Percentiles rank a stretch among this genome's conserved stretches.
Conservation (phyloP, 768 basidiomycete species). For the Mycena olivaceomarginata region DNA sequence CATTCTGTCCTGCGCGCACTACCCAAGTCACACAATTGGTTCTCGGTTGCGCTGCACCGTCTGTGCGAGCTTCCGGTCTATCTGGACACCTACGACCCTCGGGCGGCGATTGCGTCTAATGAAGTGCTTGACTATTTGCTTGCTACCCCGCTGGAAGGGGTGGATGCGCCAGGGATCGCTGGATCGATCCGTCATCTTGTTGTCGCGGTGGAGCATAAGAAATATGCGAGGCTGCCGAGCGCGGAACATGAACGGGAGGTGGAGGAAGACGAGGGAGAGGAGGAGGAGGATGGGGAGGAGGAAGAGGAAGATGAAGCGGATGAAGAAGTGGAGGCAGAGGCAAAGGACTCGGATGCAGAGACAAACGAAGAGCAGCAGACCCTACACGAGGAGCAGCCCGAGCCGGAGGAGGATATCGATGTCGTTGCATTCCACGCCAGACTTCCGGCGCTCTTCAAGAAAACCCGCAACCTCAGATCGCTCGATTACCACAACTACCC, state of each 20-base stretch:
- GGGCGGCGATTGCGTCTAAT: slow-evolving; percentile 1
- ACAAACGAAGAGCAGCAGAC: background rate
- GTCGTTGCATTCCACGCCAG: slow-evolving; percentile 20
- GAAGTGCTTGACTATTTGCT: slow-evolving; percentile 28
- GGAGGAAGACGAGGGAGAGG: background rate
- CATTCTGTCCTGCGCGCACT: slow-evolving; percentile 29
- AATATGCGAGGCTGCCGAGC: background rate
- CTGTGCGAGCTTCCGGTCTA: slow-evolving; percentile 41
- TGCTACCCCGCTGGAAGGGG: background rate
- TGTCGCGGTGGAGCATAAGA: slow-evolving; percentile 14
- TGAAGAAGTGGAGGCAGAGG: background rate
- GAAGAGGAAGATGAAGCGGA: background rate
- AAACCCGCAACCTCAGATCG: slow-evolving; percentile 25
- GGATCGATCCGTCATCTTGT: slow-evolving; percentile 26
- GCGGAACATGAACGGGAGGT: background rate
- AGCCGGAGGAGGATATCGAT: slow-evolving; percentile 12
- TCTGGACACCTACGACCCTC: slow-evolving; percentile 19
- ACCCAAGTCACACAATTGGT: slow-evolving; percentile 15
- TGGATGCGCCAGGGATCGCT: background rate
- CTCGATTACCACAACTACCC: slow-evolving; percentile 40
- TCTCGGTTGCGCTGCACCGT: slow-evolving; percentile 21
- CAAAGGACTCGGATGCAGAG: too few species aligned
- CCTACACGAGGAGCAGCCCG: too few species aligned
- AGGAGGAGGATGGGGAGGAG: background rate
- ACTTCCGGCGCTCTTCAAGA: slow-evolving; percentile 32